phyloP scores from a whole-genome alignment of 768 basidiomycete genomes.

The Leccinum arenicola region DNA sequence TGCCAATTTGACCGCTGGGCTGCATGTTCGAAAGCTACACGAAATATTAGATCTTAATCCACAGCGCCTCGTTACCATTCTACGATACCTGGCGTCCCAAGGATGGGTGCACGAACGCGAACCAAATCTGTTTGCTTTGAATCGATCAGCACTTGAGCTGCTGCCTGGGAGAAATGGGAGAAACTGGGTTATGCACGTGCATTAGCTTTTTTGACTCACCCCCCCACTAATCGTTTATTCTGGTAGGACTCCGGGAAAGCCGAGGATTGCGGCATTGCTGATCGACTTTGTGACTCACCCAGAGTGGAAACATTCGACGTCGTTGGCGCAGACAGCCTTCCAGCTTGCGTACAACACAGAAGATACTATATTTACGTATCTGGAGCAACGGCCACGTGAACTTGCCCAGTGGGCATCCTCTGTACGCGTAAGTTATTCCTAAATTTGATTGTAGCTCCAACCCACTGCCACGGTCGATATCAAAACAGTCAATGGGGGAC shows the following conservation, averaged over 20 bases:
- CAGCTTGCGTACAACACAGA: not conserved
- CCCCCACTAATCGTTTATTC: not conserved
- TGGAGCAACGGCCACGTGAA: not conserved
- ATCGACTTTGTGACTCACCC: conserved; percentile 3
- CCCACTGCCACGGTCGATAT: not conserved
- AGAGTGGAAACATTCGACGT: conserved; percentile 6
- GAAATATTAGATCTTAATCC: not conserved
- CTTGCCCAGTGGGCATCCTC: conserved; percentile 6
- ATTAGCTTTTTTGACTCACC: not conserved
- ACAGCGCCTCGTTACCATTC: not conserved
- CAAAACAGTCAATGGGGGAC: conserved; percentile 2
- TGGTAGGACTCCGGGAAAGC: conserved; percentile 3
- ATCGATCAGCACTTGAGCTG: not conserved
- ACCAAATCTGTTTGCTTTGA: not conserved
- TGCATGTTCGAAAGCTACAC: not conserved
- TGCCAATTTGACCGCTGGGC: not conserved
- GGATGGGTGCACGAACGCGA: conserved; percentile 4
- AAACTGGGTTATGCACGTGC: conserved; percentile 1
- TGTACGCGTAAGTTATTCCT: not conserved
- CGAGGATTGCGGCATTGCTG: not conserved
- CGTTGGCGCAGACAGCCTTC: conserved; percentile 1
- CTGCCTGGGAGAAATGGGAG: not conserved
- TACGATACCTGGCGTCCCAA: not conserved
- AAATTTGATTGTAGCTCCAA: not conserved
- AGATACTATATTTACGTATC: not conserved